Conservation (phyloP, 805 yeast genomes). For the Starmerella roubikii region DNA sequence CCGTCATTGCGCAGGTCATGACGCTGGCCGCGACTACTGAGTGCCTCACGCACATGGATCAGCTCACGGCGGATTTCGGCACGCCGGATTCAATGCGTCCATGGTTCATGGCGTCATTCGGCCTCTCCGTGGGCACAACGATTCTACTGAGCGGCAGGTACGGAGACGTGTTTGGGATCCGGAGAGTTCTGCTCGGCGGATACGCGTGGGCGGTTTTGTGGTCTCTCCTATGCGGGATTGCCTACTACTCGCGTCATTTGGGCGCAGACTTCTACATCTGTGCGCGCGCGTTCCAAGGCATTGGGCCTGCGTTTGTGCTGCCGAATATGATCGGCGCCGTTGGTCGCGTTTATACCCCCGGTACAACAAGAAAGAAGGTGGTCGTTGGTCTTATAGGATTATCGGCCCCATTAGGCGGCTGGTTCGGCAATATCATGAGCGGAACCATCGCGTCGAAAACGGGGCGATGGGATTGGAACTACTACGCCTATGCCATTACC, state of each 20-base stretch:
- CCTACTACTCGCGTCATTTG: conserved; percentile 32
- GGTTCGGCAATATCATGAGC: conserved; percentile 38
- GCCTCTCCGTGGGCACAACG: conserved; percentile 59
- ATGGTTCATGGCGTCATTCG: conserved; percentile 64
- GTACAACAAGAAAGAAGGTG: conserved; percentile 32
- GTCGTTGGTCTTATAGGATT: conserved; percentile 47
- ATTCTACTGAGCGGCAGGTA: conserved; percentile 53
- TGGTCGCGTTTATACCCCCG: conserved; percentile 26
- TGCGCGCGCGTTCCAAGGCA: conserved; percentile 51
- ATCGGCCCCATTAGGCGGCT: conserved; percentile 50
- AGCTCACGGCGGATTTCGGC: conserved; percentile 25
- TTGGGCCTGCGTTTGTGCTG: conserved; percentile 45
- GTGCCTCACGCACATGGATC: conserved; percentile 22
- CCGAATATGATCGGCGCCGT: conserved; percentile 50
- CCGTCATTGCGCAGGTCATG: conserved; percentile 27
- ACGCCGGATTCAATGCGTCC: conserved; percentile 24
- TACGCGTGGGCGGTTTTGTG: conserved; percentile 43
- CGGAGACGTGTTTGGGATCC: conserved; percentile 62
- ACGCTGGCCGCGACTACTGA: conserved; percentile 31
- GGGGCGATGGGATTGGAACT: conserved; percentile 24
- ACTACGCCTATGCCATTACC: conserved; percentile 33
- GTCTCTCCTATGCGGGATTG: conserved; percentile 47
- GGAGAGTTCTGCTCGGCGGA: conserved; percentile 40
- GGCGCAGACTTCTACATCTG: conserved; percentile 21
- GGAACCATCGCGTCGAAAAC: conserved; percentile 18